Percentiles rank a stretch among this genome's conserved stretches.
Evolutionary conservation across 225 moss, liverwort and hornwort species (phyloP).

Genomic region (Ulota crispa): DNA sequence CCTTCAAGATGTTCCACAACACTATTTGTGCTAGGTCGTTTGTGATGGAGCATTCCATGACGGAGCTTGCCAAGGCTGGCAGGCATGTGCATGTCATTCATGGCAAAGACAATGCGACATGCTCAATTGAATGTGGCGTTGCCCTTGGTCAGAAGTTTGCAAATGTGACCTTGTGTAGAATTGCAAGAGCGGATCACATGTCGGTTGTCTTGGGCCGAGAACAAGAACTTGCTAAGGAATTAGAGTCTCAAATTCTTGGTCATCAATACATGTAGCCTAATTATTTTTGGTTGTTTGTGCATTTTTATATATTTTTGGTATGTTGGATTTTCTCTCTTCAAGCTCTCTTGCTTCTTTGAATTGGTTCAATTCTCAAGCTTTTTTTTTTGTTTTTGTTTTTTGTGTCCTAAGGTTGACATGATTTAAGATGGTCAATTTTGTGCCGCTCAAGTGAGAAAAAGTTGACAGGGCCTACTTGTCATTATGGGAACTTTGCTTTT

Average conservation of each 20-base stretch:
- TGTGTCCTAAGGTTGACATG: no score
- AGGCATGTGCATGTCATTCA: constrained; percentile 56
- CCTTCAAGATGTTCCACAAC: constrained; percentile 71
- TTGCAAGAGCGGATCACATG: constrained; percentile 43
- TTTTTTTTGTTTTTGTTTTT: no score
- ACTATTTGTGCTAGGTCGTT: constrained; percentile 56
- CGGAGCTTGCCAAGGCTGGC: constrained; percentile 31
- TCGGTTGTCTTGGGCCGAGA: constrained; percentile 61
- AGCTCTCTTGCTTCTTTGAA: neutral
- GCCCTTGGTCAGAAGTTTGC: constrained; percentile 39
- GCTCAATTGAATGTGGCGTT: constrained; percentile 46
- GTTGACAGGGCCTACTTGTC: no score
- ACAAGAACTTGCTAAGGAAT: constrained; percentile 44
- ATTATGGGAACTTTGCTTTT: no score
- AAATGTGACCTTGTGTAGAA: constrained; percentile 41
- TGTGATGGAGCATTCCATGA: constrained; percentile 40
- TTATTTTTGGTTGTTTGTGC: neutral
- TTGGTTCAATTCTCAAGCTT: no score
- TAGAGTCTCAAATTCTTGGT: constrained; percentile 38
- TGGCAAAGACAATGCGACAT: constrained; percentile 47
- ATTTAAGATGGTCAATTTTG: no score
- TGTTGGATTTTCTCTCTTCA: neutral
- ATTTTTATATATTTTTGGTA: neutral
- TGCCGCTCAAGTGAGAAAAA: no score
- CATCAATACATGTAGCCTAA: no score